Evolutionary conservation across 2,329 filamentous ascomycete genomes (phyloP).

Genomic region (Pleoardoris graminearum): DNA sequence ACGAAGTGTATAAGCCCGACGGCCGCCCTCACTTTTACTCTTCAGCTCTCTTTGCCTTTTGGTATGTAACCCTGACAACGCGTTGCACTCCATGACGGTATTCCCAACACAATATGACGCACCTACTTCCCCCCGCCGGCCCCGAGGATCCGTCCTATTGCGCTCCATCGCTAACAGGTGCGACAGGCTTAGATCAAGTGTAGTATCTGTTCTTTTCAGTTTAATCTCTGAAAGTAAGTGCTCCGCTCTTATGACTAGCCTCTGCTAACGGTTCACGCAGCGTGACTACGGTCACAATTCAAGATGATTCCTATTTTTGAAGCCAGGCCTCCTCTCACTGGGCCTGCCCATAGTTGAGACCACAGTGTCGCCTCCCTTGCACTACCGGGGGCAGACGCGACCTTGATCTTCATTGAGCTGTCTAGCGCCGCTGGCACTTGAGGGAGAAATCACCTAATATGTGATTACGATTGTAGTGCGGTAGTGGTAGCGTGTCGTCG

Average conservation of each 20-base stretch:
- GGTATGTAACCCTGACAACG: too few species aligned
- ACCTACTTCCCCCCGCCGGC: too few species aligned
- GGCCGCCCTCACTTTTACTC: not conserved
- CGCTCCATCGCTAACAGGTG: too few species aligned
- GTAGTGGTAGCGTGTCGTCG: too few species aligned
- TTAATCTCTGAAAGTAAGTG: slow-evolving; percentile 3
- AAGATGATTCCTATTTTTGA: slow-evolving; percentile 3
- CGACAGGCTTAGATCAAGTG: slow-evolving; percentile 6
- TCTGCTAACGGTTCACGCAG: too few species aligned
- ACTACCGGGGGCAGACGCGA: not conserved
- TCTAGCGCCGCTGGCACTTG: not conserved
- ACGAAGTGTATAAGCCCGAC: not conserved
- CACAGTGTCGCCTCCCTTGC: not conserved
- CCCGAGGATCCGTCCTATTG: too few species aligned
- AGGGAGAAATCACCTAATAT: too few species aligned
- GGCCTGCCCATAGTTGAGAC: slow-evolving; percentile 4
- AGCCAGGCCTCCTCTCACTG: slow-evolving; percentile 1
- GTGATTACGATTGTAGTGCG: too few species aligned
- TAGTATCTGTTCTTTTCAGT: slow-evolving; percentile 6
- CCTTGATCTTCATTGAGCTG: not conserved
- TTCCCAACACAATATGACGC: too few species aligned
- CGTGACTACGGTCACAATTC: not conserved
- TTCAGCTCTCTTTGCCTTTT: slow-evolving; percentile 3
- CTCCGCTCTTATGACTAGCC: too few species aligned
- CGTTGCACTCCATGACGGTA: too few species aligned